Evolutionary conservation across 768 basidiomycete genomes (phyloP).

Genomic region (Suillus fuscotomentosus): DNA sequence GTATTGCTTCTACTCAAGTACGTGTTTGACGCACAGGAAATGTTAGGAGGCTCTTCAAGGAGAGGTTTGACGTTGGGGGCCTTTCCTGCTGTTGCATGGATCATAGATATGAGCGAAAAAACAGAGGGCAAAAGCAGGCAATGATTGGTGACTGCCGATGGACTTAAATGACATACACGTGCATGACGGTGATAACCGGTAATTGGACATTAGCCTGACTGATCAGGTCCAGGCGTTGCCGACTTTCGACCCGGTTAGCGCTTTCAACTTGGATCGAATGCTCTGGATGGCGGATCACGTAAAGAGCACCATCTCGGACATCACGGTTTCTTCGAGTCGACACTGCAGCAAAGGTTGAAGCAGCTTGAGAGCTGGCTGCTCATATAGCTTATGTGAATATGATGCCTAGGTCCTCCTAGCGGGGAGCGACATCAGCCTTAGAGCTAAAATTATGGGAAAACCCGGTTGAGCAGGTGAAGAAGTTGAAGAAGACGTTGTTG

Average conservation of each 20-base stretch:
- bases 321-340: too few relatives aligned
- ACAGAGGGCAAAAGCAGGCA: not conserved
- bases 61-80: conserved; percentile 30
- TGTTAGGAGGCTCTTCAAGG: conserved; percentile 33
- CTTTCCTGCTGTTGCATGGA: conserved; percentile 6
- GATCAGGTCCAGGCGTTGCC: not conserved
- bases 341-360: too few relatives aligned
- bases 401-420: too few relatives aligned
- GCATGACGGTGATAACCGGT: not conserved
- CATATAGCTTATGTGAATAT: too few relatives aligned
- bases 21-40: conserved; percentile 35
- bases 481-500: too few relatives aligned
- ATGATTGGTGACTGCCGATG: not conserved
- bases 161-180: not conserved
- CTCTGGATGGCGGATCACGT: not conserved
- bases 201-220: not conserved
- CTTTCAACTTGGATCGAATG: not conserved
- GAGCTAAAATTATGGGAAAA: too few relatives aligned
- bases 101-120: not conserved
- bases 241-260: too few relatives aligned
- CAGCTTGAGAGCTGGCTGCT: not conserved
- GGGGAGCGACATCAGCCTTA: too few relatives aligned
- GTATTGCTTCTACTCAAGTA: not conserved
- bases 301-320: not conserved
- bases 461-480: too few relatives aligned